phyloP scores from a whole-genome alignment of 2,329 filamentous ascomycete genomes.

The Apiospora phragmitis region DNA sequence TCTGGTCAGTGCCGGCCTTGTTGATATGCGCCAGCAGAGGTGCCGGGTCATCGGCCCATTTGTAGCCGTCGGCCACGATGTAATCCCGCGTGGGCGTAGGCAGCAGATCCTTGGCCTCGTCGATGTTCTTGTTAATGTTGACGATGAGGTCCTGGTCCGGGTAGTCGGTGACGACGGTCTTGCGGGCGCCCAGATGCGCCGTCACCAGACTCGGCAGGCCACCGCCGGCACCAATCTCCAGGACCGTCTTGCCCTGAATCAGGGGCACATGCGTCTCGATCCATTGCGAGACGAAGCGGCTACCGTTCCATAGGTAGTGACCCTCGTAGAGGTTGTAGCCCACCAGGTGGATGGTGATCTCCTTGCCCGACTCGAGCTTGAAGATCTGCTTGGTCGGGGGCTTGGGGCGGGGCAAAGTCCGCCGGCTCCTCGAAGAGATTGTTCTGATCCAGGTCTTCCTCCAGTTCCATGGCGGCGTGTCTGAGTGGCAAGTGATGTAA shows the following conservation, averaged over 20 bases:
- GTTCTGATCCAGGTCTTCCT: conserved; percentile 38
- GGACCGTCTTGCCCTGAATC: conserved; percentile 67
- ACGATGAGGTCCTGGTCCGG: conserved; percentile 80
- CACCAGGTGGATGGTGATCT: conserved; percentile 73
- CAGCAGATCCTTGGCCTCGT: conserved; percentile 47
- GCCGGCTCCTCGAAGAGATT: conserved; percentile 78
- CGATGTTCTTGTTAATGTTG: conserved; percentile 77
- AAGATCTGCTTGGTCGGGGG: conserved; percentile 75
- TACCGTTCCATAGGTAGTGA: conserved; percentile 89
- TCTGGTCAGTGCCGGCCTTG: conserved; percentile 22
- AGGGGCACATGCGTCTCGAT: conserved; percentile 70
- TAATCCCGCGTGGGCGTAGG: conserved; percentile 22
- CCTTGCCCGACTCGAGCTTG: conserved; percentile 64
- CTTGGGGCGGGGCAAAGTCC: conserved; percentile 77
- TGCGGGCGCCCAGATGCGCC: conserved; percentile 68
- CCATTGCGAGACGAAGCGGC: conserved; percentile 74
- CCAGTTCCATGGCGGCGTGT: conserved; percentile 24
- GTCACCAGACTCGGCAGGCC: conserved; percentile 81
- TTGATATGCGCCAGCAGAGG: conserved; percentile 60
- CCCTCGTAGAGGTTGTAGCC: conserved; percentile 89
- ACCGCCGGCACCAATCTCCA: conserved; percentile 87
- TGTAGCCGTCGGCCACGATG: conserved; percentile 68
- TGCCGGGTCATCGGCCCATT: conserved; percentile 73
- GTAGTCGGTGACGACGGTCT: conserved; percentile 83
- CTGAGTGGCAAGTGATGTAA: not conserved